Conservation (phyloP, 148 eudicot species). For the Camellia lanceoleosa region DNA sequence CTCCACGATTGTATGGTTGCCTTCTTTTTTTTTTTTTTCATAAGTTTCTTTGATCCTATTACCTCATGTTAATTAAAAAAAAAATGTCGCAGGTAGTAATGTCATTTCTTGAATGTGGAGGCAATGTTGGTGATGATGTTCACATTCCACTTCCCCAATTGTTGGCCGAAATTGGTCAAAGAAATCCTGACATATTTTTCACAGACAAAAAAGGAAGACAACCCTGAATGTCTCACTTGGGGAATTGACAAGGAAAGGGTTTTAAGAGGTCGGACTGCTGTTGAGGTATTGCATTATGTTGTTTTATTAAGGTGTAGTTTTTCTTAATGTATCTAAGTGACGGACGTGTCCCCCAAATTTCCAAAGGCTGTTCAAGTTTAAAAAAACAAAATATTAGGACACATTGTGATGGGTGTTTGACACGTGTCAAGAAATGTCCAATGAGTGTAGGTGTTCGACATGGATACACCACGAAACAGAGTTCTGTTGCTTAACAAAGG, state of each 20-base stretch:
- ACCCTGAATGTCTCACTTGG: slow-evolving; percentile 79
- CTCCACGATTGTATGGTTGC: no score
- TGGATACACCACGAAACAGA: no score
- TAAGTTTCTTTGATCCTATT: background rate
- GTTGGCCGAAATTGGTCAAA: slow-evolving; percentile 68
- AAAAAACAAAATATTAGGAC: no score
- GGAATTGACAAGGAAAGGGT: slow-evolving; percentile 89
- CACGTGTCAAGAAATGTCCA: no score
- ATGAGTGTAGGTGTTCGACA: no score
- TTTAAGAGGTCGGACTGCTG: slow-evolving; percentile 72
- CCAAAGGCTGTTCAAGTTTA: no score
- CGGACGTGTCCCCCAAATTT: no score
- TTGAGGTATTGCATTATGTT: slow-evolving; percentile 54
- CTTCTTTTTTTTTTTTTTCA: no score
- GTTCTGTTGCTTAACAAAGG: no score
- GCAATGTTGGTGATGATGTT: slow-evolving; percentile 81
- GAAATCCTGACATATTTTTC: slow-evolving; percentile 84
- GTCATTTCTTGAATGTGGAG: slow-evolving; percentile 96
- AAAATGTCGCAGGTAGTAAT: slow-evolving; percentile 69
- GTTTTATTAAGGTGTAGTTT: background rate
- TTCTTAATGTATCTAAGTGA: background rate
- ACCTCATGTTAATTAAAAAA: no score
- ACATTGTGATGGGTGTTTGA: no score
- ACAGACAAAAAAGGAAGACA: slow-evolving; percentile 66
- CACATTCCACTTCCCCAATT: slow-evolving; percentile 84